A percentile compares a stretch with the other conserved stretches of the same genome.
phyloP scores from a whole-genome alignment of 2,329 filamentous ascomycete species.

The Epichloe hybrida region DNA sequence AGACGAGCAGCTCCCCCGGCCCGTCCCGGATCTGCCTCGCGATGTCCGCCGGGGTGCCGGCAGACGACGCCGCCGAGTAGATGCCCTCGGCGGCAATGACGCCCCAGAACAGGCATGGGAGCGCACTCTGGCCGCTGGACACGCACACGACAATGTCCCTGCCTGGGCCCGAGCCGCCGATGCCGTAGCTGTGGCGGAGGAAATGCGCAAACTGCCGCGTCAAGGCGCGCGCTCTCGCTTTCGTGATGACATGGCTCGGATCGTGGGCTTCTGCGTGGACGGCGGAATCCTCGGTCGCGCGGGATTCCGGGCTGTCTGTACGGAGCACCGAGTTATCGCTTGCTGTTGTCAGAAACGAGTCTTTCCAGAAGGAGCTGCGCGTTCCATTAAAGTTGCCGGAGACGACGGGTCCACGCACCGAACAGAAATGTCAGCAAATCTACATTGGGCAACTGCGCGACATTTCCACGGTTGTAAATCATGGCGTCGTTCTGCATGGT shows the following conservation, averaged over 20 bases:
- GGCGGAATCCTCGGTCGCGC: constrained; percentile 31
- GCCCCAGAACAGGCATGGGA: constrained; percentile 40
- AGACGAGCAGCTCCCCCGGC: constrained; percentile 25
- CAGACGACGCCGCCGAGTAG: constrained; percentile 40
- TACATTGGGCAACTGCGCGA: constrained; percentile 22
- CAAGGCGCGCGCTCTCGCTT: constrained; percentile 31
- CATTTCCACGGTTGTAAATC: constrained; percentile 23
- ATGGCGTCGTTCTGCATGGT: constrained; percentile 6
- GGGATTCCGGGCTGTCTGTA: constrained; percentile 10
- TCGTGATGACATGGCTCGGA: constrained; percentile 39
- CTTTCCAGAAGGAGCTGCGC: too few species aligned
- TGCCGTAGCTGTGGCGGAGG: constrained; percentile 36
- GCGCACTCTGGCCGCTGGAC: constrained; percentile 40
- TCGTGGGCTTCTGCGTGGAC: constrained; percentile 45
- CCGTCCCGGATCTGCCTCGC: constrained; percentile 29
- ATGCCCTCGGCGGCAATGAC: constrained; percentile 46
- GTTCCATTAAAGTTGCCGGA: too few species aligned
- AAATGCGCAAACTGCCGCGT: constrained; percentile 41
- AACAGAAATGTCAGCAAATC: constrained; percentile 31
- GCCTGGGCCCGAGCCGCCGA: constrained; percentile 34
- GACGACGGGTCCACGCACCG: constrained; percentile 16
- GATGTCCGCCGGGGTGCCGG: constrained; percentile 36
- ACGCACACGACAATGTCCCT: constrained; percentile 43
- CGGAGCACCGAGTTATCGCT: constrained; percentile 6
- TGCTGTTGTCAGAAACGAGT: constrained; percentile 14